Percentiles rank a stretch among this genome's conserved stretches.
These are phyloP conservation scores for Tylopilus felleus DNA, from an alignment of 768 basidiomycete species.

Conservation along the genomic window DNA sequence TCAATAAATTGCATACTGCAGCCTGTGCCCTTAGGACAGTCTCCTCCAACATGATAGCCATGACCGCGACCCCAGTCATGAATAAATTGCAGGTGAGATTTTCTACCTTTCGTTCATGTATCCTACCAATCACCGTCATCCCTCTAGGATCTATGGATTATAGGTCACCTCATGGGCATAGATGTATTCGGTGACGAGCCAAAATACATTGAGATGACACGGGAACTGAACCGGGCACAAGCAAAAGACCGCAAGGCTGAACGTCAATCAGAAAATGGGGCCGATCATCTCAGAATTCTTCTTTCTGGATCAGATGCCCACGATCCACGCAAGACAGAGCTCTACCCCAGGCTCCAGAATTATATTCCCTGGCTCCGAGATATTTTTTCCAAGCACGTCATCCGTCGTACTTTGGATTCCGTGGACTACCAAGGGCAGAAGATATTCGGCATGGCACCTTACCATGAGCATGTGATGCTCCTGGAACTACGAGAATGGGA, in stretches of 20 bases:
- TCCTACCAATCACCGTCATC: too few relatives aligned
- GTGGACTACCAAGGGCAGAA: background rate
- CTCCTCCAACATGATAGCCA: background rate
- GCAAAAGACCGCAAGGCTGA: background rate
- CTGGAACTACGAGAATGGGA: background rate
- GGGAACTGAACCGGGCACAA: background rate
- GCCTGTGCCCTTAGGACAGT: too few relatives aligned
- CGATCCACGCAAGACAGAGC: too few relatives aligned
- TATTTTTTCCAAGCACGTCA: background rate
- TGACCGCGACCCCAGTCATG: background rate
- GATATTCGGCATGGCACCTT: background rate
- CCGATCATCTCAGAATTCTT: too few relatives aligned
- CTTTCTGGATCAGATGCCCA: background rate
- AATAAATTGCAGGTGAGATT: background rate
- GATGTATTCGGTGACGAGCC: fast-evolving
- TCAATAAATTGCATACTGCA: background rate
- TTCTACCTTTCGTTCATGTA: too few relatives aligned
- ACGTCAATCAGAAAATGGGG: too few relatives aligned
- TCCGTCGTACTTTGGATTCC: background rate
- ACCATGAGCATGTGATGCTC: background rate
- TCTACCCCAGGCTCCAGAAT: too few relatives aligned
- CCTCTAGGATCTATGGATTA: background rate
- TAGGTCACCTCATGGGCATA: background rate
- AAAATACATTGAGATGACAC: background rate
- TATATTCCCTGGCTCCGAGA: background rate